These are phyloP conservation scores for Platismatia glauca DNA, from an alignment of 495 filamentous ascomycete species.

Conservation along the genomic window DNA sequence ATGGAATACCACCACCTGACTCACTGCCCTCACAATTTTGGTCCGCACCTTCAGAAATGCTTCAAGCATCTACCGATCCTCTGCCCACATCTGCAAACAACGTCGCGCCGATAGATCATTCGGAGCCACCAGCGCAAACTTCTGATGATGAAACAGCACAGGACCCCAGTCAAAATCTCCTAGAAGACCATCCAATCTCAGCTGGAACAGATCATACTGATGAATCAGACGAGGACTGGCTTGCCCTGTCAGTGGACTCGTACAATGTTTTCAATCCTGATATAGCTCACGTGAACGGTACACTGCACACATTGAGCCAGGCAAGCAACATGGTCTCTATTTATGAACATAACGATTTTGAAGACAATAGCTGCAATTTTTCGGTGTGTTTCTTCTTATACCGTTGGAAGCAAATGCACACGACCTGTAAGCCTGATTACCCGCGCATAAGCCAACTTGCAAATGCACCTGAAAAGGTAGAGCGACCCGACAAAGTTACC, in stretches of 20 bases:
- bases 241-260: background rate
- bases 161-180: background rate
- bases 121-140: background rate
- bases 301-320: background rate
- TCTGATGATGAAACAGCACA: background rate
- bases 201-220: background rate
- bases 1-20: background rate
- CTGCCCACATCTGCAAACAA: background rate
- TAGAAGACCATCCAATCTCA: background rate
- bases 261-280: background rate
- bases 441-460: conserved; percentile 26
- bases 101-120: background rate
- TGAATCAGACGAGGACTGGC: background rate
- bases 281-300: background rate
- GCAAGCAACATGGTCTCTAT: background rate
- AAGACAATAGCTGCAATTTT: background rate
- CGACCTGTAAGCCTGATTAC: conserved; percentile 22
- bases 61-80: background rate
- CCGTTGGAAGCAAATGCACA: conserved; percentile 15
- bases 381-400: background rate
- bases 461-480: conserved; percentile 16
- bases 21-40: background rate
- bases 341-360: background rate
- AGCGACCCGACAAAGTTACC: conserved; percentile 35
- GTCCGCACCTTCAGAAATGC: background rate